Conservation (phyloP, 805 yeast species). For the Monosporozyma yasuniensis region DNA sequence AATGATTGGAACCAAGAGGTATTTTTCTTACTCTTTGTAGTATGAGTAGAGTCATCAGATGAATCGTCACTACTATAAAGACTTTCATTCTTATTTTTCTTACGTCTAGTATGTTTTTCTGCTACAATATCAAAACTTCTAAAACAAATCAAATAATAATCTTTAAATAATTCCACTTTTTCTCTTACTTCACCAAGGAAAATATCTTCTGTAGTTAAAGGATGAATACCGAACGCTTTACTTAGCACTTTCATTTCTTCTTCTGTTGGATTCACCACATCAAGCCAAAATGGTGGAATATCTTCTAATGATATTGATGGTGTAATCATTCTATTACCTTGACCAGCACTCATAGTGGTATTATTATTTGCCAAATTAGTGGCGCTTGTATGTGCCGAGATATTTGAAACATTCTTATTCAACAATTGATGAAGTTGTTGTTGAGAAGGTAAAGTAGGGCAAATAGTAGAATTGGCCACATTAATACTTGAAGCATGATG, state of each 20-base stretch:
- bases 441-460: conserved; percentile 1
- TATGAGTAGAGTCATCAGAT: not conserved
- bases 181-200: conserved; percentile 90
- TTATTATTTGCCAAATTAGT: not conserved
- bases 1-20: conserved; percentile 2
- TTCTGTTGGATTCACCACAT: conserved; percentile 85
- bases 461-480: not conserved
- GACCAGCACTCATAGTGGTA: conserved; percentile 1
- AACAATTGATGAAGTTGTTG: conserved; percentile 6
- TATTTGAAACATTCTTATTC: conserved; percentile 9
- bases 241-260: conserved; percentile 91
- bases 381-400: conserved; percentile 3
- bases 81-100: conserved; percentile 32
- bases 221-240: conserved; percentile 90
- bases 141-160: conserved; percentile 87
- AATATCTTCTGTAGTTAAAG: conserved; percentile 92
- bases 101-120: conserved; percentile 50
- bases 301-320: conserved; percentile 21
- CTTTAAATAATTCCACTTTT: conserved; percentile 85
- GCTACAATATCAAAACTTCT: conserved; percentile 74
- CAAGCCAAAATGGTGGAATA: conserved; percentile 82
- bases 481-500: not conserved
- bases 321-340: not conserved
- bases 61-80: conserved; percentile 1
- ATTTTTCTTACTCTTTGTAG: not conserved